phyloP scores from a whole-genome alignment of 805 yeast genomes.

The Hemisphaericaspora nanyangensis region DNA sequence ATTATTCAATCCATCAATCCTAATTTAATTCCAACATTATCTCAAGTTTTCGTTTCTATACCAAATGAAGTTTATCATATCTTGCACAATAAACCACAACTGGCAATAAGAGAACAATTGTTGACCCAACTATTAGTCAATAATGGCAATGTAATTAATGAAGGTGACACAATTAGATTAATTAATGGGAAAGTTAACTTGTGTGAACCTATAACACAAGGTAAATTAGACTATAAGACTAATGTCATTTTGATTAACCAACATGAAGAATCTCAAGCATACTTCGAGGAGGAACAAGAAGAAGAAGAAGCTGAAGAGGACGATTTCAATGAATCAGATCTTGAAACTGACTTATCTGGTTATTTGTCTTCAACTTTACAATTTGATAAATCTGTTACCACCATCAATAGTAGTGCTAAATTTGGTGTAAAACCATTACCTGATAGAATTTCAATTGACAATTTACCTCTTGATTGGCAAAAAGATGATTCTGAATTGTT shows the following conservation, averaged over 20 bases:
- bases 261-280: conserved; percentile 8
- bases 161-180: conserved; percentile 39
- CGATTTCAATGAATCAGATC: conserved; percentile 6
- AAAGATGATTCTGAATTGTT: conserved; percentile 38
- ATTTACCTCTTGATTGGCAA: conserved; percentile 18
- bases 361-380: conserved; percentile 29
- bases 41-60: conserved; percentile 44
- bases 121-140: conserved; percentile 19
- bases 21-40: conserved; percentile 33
- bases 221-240: conserved; percentile 45
- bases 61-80: conserved; percentile 41
- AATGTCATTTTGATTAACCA: conserved; percentile 50
- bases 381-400: conserved; percentile 8
- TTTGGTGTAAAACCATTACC: conserved; percentile 28
- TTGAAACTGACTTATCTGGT: conserved; percentile 18
- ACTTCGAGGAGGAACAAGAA: conserved; percentile 3
- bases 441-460: conserved; percentile 20
- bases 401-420: neutral
- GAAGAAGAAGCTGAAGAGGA: conserved; percentile 12
- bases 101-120: conserved; percentile 31
- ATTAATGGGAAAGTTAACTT: conserved; percentile 51
- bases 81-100: conserved; percentile 27
- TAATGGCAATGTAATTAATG: conserved; percentile 29
- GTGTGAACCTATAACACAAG: conserved; percentile 76
- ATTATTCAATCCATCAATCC: conserved; percentile 31